Conservation (phyloP, 148 eudicot genomes). For the Amaranthus palmeri region DNA sequence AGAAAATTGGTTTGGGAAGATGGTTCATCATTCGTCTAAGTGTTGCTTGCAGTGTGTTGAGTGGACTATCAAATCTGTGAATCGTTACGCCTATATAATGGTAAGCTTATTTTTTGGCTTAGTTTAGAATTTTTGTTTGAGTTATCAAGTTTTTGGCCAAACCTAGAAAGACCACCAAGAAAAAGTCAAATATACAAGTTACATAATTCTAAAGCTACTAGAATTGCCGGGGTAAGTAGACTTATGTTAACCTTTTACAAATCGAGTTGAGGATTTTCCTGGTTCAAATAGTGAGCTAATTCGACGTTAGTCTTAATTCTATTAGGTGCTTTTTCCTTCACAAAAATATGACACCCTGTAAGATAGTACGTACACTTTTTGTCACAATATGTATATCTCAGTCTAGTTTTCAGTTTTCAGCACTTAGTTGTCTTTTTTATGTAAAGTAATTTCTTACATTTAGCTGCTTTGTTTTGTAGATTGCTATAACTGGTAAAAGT, state of each 20-base stretch:
- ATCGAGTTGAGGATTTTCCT: neutral
- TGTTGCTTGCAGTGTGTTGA: constrained; percentile 56
- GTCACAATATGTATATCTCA: too few species aligned
- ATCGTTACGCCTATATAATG: constrained; percentile 94
- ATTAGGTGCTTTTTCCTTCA: neutral
- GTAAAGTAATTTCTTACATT: neutral
- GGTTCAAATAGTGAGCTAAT: neutral
- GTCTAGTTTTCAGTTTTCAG: too few species aligned
- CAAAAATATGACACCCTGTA: neutral
- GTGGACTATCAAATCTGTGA: constrained; percentile 83
- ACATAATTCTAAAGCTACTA: neutral
- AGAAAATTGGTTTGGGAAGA: constrained; percentile 57
- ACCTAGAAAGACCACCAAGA: neutral
- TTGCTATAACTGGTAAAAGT: constrained; percentile 94
- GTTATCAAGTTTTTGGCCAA: neutral
- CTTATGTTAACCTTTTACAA: neutral
- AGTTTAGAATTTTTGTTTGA: neutral
- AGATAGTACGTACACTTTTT: too few species aligned
- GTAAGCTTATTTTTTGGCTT: constrained; percentile 29
- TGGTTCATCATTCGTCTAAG: constrained; percentile 49
- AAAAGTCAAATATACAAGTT: neutral
- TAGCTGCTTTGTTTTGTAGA: constrained; percentile 39
- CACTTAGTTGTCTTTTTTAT: neutral
- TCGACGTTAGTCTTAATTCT: neutral
- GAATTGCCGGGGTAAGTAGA: neutral